A percentile compares a stretch with the other conserved stretches of the same genome.
Evolutionary conservation across 2,329 filamentous ascomycete species (phyloP).

Genomic region (Ophiostoma perfectum): DNA sequence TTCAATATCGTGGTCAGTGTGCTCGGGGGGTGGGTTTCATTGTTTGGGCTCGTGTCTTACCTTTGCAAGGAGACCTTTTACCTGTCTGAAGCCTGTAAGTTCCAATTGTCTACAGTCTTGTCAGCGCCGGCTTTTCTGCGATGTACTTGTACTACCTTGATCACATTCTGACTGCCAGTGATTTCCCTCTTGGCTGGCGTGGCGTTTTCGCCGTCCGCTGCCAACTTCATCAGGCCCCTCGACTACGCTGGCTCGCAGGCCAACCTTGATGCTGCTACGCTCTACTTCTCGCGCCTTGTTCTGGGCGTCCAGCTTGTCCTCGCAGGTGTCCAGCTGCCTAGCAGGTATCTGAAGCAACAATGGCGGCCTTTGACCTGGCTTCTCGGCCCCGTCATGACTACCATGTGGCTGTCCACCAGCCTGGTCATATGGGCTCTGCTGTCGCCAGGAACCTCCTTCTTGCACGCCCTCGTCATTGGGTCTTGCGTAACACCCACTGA

Average conservation of each 20-base stretch:
- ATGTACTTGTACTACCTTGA: too few species aligned
- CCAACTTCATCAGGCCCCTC: constrained; percentile 68
- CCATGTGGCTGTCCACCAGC: constrained; percentile 82
- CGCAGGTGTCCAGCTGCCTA: constrained; percentile 81
- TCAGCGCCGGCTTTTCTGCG: not conserved
- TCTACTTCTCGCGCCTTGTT: constrained; percentile 81
- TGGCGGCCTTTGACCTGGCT: constrained; percentile 70
- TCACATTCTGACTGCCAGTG: constrained; percentile 44
- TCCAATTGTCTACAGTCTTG: too few species aligned
- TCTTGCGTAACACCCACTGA: constrained; percentile 92
- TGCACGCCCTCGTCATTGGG: constrained; percentile 74
- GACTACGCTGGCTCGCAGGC: constrained; percentile 61
- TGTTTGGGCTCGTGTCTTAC: constrained; percentile 89
- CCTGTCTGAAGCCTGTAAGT: constrained; percentile 74
- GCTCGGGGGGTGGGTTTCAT: constrained; percentile 77
- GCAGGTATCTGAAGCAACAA: constrained; percentile 71
- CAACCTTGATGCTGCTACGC: constrained; percentile 65
- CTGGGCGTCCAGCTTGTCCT: constrained; percentile 86
- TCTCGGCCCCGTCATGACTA: constrained; percentile 75
- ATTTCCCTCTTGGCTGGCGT: constrained; percentile 78
- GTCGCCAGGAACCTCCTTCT: constrained; percentile 58
- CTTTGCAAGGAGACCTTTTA: constrained; percentile 86
- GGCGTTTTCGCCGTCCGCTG: constrained; percentile 69
- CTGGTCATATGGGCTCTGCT: constrained; percentile 72
- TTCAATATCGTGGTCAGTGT: constrained; percentile 82